phyloP scores from a whole-genome alignment of 139 green algal species.

The Protoeuglena noctilucae region DNA sequence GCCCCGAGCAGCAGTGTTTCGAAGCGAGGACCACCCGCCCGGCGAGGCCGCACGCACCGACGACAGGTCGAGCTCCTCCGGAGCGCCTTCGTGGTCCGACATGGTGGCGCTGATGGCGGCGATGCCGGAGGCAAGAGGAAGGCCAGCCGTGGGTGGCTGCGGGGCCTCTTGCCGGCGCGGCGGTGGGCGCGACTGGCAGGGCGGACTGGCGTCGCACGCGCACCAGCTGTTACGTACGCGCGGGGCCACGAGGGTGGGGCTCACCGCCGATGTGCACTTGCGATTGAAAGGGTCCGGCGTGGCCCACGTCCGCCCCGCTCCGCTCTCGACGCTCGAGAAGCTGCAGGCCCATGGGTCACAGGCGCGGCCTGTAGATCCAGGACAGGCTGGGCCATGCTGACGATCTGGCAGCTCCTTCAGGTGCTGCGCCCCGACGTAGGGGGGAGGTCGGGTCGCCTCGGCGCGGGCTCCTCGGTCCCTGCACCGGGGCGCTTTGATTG shows the following conservation, averaged over 20 bases:
- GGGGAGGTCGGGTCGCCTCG: neutral
- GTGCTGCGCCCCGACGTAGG: neutral
- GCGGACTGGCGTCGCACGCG: neutral
- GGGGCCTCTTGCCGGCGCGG: neutral
- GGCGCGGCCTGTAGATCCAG: too few relatives aligned
- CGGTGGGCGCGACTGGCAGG: neutral
- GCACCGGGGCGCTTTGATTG: neutral
- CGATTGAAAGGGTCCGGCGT: too few relatives aligned
- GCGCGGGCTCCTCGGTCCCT: neutral
- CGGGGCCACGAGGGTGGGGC: neutral
- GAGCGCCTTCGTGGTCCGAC: conserved; percentile 32
- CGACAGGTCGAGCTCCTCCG: conserved; percentile 46
- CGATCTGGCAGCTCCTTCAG: neutral
- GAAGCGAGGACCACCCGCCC: neutral
- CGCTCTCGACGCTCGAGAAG: too few relatives aligned
- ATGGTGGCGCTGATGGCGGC: conserved; percentile 18
- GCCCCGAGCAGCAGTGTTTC: neutral
- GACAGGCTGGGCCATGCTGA: too few relatives aligned
- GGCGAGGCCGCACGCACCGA: conserved; percentile 17
- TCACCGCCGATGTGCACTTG: neutral
- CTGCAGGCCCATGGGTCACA: too few relatives aligned
- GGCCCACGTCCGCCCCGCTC: too few relatives aligned
- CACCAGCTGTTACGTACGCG: neutral
- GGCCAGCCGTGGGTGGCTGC: too few relatives aligned
- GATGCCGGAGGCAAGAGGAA: too few relatives aligned